Evolutionary conservation across 2,329 filamentous ascomycete genomes (phyloP).

Genomic region (Fusarium pseudoanthophilum): DNA sequence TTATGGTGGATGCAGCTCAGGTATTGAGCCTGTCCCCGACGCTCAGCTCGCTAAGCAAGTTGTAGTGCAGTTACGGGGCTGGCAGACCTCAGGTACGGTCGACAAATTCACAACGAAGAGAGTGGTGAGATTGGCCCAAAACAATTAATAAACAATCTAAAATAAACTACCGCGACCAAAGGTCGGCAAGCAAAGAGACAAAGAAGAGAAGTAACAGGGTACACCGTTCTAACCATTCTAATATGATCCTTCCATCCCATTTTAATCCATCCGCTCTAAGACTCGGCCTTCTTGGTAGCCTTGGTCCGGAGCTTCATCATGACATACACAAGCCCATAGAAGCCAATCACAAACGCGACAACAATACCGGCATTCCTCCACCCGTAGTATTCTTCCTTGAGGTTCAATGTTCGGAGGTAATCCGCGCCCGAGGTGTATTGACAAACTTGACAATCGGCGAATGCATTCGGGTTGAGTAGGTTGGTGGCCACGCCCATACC

Average conservation of each 20-base stretch:
- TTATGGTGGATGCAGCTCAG: neutral
- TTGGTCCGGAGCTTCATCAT: constrained; percentile 62
- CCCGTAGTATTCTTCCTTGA: constrained; percentile 69
- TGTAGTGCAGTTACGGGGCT: neutral
- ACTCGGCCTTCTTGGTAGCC: constrained; percentile 58
- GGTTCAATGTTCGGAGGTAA: constrained; percentile 68
- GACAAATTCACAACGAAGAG: neutral
- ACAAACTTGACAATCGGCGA: constrained; percentile 67
- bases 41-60: too few relatives aligned
- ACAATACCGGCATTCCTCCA: constrained; percentile 74
- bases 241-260: neutral
- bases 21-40: too few relatives aligned
- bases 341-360: constrained; percentile 64
- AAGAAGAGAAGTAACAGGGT: neutral
- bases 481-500: constrained; percentile 53
- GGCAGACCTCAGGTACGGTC: too few relatives aligned
- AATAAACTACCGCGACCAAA: neutral
- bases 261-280: neutral
- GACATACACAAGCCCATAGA: constrained; percentile 59
- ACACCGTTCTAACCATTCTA: neutral
- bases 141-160: neutral
- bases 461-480: constrained; percentile 69
- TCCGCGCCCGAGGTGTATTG: constrained; percentile 67
- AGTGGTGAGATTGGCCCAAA: neutral
- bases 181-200: neutral